Base-by-base conservation (phyloP, 2,329 filamentous ascomycete genomes). In the Calycina marina region DNA sequence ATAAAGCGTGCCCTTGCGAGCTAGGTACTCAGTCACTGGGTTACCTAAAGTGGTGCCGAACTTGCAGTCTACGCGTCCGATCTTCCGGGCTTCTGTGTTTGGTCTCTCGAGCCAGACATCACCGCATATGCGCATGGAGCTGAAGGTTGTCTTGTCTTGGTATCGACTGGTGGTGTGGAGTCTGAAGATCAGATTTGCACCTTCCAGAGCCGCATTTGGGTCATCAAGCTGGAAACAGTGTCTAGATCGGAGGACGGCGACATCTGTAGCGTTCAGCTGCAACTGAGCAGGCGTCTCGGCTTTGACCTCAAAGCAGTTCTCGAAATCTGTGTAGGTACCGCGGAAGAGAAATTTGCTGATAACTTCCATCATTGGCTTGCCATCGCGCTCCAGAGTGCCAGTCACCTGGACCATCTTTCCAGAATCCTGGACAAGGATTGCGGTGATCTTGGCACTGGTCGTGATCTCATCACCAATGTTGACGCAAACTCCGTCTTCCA, bases 381-480 rank as follows among this genome's bases (percentile, higher is more conserved):
- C 77, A 33, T 85, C 72, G 25, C 86, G 77, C 33, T 69, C 76
- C 48, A 96, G 93, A 6, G 85, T 93, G 38, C 86, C 90, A 49
- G 84, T 92, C 8, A 96, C 85, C 59, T 94, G 88, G n/a, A 96
- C 88, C 84, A 94, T 92, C 67, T 96, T 96, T 29, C 88, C 88
- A 39, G 86, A 82, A 9, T 93, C 83, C 56, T 94, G 85, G 61
- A 94, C 96, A 63, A 94, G 77, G 48, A 96, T 83, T 10, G 88
- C 83, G 46, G 94, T 93, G 62, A 96, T 80, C 55, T 88, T 81
- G 18, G 88, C 86, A 31, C 80, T 90, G 4, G 86, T 94, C 37
- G 82, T 75, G 11, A 96, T 69, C 39, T 84, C 73, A 54, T 96
- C 88, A 14, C 84, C 88, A 62, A 90, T 90, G 68, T 90, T 86